Percentiles rank a stretch among this genome's conserved stretches.
These are phyloP conservation scores for Akanthomyces uredinophilus DNA, from an alignment of 2,329 filamentous ascomycete genomes.

Conservation along the genomic window DNA sequence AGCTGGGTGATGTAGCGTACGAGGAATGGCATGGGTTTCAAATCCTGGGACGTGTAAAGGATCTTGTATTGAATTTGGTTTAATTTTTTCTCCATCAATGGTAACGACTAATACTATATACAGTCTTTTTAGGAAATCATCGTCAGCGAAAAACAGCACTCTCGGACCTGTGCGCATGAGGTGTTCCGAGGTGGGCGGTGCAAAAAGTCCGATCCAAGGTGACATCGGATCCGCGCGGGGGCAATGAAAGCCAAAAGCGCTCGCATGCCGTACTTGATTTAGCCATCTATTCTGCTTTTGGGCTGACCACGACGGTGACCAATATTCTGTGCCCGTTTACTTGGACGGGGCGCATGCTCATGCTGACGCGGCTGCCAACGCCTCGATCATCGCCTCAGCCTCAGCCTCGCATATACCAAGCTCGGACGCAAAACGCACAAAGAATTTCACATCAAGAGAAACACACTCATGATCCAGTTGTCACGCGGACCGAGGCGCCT, in stretches of 20 bases:
- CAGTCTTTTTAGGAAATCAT: too few species aligned
- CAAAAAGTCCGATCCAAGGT: not conserved
- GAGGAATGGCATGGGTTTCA: too few species aligned
- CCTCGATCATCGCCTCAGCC: not conserved
- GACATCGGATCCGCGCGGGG: not conserved
- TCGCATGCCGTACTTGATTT: too few species aligned
- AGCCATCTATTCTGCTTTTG: too few species aligned
- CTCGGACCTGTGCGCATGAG: not conserved
- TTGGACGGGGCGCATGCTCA: not conserved
- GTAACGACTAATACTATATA: not conserved
- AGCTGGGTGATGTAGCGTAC: not conserved
- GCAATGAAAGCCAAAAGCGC: too few species aligned
- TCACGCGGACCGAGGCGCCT: not conserved
- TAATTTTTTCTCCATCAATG: not conserved
- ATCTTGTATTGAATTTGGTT: too few species aligned
- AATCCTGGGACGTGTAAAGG: too few species aligned
- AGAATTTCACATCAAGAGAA: not conserved
- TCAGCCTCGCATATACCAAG: not conserved
- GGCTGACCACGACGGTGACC: not conserved
- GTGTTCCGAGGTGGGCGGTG: not conserved
- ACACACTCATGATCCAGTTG: not conserved
- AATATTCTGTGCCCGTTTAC: not conserved
- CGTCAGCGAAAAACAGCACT: not conserved
- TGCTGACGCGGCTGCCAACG: slow-evolving; percentile 6
- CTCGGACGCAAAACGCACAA: not conserved